Evolutionary conservation across 345 rosid genomes (phyloP).

Genomic region (Turnera subulata): DNA sequence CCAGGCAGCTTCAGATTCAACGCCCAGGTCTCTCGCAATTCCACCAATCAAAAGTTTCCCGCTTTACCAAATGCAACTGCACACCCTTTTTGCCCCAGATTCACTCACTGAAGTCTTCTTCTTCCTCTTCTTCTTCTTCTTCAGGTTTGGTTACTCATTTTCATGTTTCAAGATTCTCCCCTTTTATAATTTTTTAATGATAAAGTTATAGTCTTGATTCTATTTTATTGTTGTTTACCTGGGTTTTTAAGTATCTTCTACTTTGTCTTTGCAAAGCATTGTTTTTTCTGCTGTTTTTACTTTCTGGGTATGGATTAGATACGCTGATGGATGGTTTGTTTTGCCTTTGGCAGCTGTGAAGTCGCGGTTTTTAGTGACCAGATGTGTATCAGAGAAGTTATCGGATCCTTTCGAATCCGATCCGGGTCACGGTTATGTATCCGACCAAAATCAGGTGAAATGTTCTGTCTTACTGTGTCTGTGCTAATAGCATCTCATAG

Average conservation of each 20-base stretch:
- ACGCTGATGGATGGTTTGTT: neutral
- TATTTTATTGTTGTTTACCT: neutral
- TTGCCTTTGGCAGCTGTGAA: conserved; percentile 14
- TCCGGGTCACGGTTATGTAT: conserved; percentile 24
- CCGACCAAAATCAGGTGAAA: conserved; percentile 37
- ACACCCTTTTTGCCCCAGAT: neutral
- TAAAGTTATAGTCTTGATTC: neutral
- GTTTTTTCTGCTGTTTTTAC: neutral
- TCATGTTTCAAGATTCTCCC: neutral
- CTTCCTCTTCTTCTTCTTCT: neutral
- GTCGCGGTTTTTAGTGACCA: conserved; percentile 35
- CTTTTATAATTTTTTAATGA: neutral
- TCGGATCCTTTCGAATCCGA: conserved; percentile 33
- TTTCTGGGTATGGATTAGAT: neutral
- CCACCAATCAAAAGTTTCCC: neutral
- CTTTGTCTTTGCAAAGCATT: neutral
- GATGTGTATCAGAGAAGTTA: conserved; percentile 35
- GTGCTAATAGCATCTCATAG: too few species aligned
- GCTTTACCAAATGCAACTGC: neutral
- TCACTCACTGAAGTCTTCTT: conserved; percentile 3
- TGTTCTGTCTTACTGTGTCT: neutral
- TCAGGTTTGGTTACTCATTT: neutral
- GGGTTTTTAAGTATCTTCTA: conserved; percentile 23
- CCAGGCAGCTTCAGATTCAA: conserved; percentile 4
- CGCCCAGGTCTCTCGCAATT: conserved; percentile 2